Evolutionary conservation across 345 rosid genomes (phyloP).

Genomic region (Boechera stricta): DNA sequence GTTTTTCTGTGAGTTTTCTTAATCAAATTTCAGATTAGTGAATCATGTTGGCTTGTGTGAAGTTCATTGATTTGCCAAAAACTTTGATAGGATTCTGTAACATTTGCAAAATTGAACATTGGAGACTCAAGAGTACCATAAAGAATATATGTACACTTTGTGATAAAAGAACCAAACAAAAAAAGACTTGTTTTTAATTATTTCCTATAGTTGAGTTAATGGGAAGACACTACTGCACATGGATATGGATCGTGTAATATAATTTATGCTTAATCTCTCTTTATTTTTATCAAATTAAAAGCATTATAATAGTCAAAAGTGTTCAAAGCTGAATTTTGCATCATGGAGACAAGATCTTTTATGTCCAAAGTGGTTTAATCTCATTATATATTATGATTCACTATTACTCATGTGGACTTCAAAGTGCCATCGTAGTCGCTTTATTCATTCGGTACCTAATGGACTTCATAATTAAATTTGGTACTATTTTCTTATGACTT

Average conservation of each 20-base stretch:
- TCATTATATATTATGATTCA: conserved; percentile 40
- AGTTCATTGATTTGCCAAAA: not conserved
- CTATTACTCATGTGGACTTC: conserved; percentile 42
- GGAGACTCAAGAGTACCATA: not conserved
- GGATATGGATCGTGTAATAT: conserved; percentile 31
- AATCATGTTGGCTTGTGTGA: not conserved
- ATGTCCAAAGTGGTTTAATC: conserved; percentile 45
- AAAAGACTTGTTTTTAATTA: not conserved
- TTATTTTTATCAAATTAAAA: conserved; percentile 6
- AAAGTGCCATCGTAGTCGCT: conserved; percentile 38
- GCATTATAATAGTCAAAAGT: conserved; percentile 32
- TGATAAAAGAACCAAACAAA: not conserved
- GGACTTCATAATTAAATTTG: conserved; percentile 38
- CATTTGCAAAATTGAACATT: not conserved
- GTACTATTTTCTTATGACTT: not conserved
- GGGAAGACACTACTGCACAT: conserved; percentile 48
- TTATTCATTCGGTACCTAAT: conserved; percentile 32
- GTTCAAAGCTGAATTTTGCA: conserved; percentile 47
- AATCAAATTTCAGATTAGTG: not conserved
- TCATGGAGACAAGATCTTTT: conserved; percentile 45
- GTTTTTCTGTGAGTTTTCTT: not conserved
- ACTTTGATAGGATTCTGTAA: not conserved
- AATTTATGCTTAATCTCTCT: conserved; percentile 29
- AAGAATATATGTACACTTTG: not conserved
- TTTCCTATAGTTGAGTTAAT: conserved; percentile 34